Evolutionary conservation across 2,329 filamentous ascomycete genomes (phyloP).

Genomic region (Fusarium kyushuense): DNA sequence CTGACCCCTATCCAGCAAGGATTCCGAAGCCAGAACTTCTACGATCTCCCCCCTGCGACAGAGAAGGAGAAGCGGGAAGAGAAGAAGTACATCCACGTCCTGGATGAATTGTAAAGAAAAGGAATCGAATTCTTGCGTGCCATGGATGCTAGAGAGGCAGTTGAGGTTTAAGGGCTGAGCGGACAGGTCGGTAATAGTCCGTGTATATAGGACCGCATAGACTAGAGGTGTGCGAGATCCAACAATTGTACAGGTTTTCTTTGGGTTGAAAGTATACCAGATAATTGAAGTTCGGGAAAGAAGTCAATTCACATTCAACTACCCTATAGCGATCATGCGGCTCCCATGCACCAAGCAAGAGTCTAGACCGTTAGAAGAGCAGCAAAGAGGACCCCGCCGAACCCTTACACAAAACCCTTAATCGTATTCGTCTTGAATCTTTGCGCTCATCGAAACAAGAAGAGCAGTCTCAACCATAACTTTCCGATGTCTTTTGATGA

Average conservation of each 20-base stretch:
- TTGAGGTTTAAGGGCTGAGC: conserved; percentile 26
- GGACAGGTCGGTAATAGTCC: conserved; percentile 41
- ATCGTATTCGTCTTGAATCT: conserved; percentile 1
- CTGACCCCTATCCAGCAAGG: conserved; percentile 72
- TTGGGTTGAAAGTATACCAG: conserved; percentile 36
- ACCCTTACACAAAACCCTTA: conserved; percentile 26
- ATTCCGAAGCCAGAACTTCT: conserved; percentile 88
- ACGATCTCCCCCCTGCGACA: conserved; percentile 93
- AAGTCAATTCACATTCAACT: conserved; percentile 3
- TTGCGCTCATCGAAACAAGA: neutral
- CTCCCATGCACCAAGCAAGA: conserved; percentile 6
- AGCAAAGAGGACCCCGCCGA: conserved; percentile 35
- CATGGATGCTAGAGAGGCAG: conserved; percentile 35
- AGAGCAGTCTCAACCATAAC: conserved; percentile 12
- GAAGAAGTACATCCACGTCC: conserved; percentile 95
- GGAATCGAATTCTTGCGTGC: conserved; percentile 25
- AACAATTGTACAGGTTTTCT: conserved; percentile 50
- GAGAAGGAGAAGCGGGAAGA: conserved; percentile 95
- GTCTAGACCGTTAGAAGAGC: conserved; percentile 16
- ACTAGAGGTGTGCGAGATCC: conserved; percentile 47
- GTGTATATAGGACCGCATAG: conserved; percentile 52
- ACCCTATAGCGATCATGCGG: conserved; percentile 32
- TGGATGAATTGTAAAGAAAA: conserved; percentile 79
- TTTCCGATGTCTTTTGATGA: conserved; percentile 53
- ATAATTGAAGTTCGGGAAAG: neutral